Conservation (phyloP, 305 asterid genomes). For the Petunia hybrid region DNA sequence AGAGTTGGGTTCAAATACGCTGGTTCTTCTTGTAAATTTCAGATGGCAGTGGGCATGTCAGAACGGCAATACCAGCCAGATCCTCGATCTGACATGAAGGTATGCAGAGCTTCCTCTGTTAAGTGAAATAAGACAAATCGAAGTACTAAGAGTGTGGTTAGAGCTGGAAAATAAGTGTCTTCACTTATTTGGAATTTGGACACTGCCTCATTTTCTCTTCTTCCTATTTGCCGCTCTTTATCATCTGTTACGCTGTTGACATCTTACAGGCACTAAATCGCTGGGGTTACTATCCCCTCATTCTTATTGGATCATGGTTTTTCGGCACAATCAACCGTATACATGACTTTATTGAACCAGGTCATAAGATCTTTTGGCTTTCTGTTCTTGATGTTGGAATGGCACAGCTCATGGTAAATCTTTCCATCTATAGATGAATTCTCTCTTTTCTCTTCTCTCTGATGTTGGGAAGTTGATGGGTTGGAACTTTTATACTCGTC, state of each 20-base stretch:
- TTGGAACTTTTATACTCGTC: neutral
- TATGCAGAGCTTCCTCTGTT: slow-evolving; percentile 38
- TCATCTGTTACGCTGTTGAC: neutral
- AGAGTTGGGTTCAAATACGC: slow-evolving; percentile 25
- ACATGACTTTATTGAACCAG: slow-evolving; percentile 92
- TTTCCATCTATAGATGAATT: neutral
- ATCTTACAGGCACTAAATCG: slow-evolving; percentile 73
- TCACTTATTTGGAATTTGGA: neutral
- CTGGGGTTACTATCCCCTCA: slow-evolving; percentile 99
- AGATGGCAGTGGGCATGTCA: slow-evolving; percentile 98
- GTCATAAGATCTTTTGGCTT: slow-evolving; percentile 93
- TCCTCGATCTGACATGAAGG: slow-evolving; percentile 87
- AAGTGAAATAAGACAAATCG: neutral
- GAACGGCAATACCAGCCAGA: slow-evolving; percentile 74
- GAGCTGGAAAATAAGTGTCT: neutral
- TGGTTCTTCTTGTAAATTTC: slow-evolving; percentile 44
- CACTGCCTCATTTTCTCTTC: neutral
- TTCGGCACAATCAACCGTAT: slow-evolving; percentile 96
- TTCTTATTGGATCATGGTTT: slow-evolving; percentile 95
- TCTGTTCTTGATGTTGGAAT: slow-evolving; percentile 95
- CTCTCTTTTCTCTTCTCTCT: neutral
- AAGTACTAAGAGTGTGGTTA: slow-evolving; percentile 1
- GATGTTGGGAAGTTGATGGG: neutral
- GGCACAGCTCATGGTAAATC: slow-evolving; percentile 93
- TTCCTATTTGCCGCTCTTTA: neutral